These are phyloP conservation scores for Phytopythium boreale DNA, from an alignment of 352 stramenopile genomes.

Conservation along the genomic window DNA sequence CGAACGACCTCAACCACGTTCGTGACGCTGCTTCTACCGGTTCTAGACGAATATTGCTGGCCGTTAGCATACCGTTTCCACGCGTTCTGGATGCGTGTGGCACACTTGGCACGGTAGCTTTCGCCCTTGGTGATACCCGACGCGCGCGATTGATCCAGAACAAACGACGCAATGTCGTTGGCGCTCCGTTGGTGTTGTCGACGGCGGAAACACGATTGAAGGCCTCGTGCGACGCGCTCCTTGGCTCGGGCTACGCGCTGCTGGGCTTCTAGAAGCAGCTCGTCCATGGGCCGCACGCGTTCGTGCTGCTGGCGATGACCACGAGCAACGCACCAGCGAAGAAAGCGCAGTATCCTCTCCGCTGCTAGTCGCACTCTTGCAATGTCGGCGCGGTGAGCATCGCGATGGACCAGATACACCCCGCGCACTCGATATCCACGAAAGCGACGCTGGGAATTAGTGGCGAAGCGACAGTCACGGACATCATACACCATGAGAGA, in stretches of 20 bases:
- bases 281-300: constrained; percentile 8
- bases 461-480: background rate
- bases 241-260: constrained; percentile 24
- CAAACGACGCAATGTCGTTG: constrained; percentile 10
- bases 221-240: constrained; percentile 33
- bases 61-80: constrained; percentile 27
- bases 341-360: constrained; percentile 28
- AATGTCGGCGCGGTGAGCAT: constrained; percentile 13
- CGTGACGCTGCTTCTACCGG: background rate
- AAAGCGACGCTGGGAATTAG: constrained; percentile 31
- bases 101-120: constrained; percentile 6
- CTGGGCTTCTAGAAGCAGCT: constrained; percentile 42
- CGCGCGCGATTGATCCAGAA: constrained; percentile 4
- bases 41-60: background rate
- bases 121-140: background rate
- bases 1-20: background rate
- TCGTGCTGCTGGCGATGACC: constrained; percentile 6
- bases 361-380: constrained; percentile 15
- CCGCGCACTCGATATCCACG: constrained; percentile 36
- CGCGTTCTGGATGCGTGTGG: constrained; percentile 31
- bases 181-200: constrained; percentile 14
- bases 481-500: background rate
- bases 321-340: constrained; percentile 3
- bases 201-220: constrained; percentile 39
- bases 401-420: constrained; percentile 17